Evolutionary conservation across 2,329 filamentous ascomycete genomes (phyloP), one percentile per base, ranked within the genome.

Genomic region (Ceratocystis destructans): DNA sequence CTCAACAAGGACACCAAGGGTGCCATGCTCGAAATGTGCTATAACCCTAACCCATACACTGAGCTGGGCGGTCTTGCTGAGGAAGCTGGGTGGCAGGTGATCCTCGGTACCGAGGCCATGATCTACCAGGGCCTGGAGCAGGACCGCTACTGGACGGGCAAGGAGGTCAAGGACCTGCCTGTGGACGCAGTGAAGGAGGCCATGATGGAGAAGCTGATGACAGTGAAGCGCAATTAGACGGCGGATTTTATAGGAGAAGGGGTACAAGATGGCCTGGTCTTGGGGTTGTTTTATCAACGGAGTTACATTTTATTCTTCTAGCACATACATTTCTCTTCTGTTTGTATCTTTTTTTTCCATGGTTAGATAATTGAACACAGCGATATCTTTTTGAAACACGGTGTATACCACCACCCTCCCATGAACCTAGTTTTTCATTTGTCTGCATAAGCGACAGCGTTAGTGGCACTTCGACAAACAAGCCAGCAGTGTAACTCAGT

Each of bases 1-100:
- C 70, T 80, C 10, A 67, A 69, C 41, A 78, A 78, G 73, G 72
- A 77, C 37, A 75, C 81, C 68, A 87, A 87, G 74, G 88, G 87
- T 5, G 84, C 84, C 5, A 82, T 92, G 66, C 74, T 92, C 68
- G 88, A 92, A 74, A 92, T 93, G 88, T 91, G 88, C 78, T 92
- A 92, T 73, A 89, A 91, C 73, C 89, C 89, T 0, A 78, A 79
- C 2, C 86, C 87, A 0, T 86, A 82, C 73, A 92, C 89, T 0
- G 79, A 82, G 70, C 82, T 90, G 62, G 84, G 83, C 0, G 80
- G 79, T 55, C 71, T 90, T 53, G 83, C 86, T 0, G 79, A 83
- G 71, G 74, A 76, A 2, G 78, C 79, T 8, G 86, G 86, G 0
- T 91, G 88, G 88, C 81, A 86, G 74, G 84, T 91, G 0, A 87